phyloP scores from a whole-genome alignment of 331 rosid species.

The Pyrus hybrid region DNA sequence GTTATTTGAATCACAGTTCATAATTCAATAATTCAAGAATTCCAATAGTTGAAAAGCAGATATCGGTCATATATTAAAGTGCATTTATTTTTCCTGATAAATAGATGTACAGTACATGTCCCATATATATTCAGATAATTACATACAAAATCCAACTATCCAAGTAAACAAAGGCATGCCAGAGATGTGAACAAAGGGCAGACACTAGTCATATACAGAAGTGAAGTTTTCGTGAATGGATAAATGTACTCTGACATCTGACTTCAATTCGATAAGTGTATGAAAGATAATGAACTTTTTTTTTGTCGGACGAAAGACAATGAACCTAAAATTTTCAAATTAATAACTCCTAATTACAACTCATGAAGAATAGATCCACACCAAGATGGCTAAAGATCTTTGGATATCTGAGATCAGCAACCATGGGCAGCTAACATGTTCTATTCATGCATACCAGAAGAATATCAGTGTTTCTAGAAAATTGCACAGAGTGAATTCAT shows the following conservation, averaged over 20 bases:
- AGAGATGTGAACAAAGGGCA: background rate
- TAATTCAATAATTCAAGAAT: background rate
- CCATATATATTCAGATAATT: background rate
- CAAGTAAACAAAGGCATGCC: background rate
- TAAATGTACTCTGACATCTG: background rate
- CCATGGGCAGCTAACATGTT: background rate
- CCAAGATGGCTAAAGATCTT: background rate
- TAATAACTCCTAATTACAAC: background rate
- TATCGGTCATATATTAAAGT: background rate
- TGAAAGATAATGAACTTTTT: background rate
- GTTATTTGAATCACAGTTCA: constrained; percentile 26
- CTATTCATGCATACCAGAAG: background rate
- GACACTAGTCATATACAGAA: background rate
- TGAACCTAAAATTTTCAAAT: background rate
- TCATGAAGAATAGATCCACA: too few species aligned
- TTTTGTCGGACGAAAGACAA: too few species aligned
- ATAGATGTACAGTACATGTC: background rate
- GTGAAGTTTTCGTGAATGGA: background rate
- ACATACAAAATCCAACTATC: background rate
- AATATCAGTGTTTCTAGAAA: background rate
- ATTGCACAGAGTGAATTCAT: background rate
- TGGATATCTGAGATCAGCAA: background rate
- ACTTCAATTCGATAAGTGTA: background rate
- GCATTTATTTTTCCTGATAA: background rate
- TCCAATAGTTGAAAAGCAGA: background rate